Percentiles rank a stretch among this genome's conserved stretches.
Conservation (phyloP, 768 basidiomycete genomes). For the Mycena vulgaris region DNA sequence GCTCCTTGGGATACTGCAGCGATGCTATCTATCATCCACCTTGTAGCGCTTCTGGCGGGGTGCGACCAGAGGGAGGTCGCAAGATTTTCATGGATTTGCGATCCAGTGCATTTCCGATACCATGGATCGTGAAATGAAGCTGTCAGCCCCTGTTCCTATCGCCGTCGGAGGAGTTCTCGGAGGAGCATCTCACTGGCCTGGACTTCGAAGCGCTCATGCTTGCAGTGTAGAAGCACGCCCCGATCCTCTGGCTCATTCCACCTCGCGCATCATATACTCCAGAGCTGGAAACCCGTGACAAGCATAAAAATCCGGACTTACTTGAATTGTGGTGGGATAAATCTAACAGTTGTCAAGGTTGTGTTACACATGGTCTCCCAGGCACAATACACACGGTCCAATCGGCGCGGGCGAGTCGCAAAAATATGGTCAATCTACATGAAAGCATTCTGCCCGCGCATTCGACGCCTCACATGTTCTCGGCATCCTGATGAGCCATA, state of each 20-base stretch:
- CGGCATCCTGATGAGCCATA: conserved; percentile 38
- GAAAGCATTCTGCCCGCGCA: conserved; percentile 36
- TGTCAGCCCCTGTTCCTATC: conserved; percentile 25
- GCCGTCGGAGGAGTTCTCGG: conserved; percentile 33
- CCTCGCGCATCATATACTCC: conserved; percentile 16
- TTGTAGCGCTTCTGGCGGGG: not conserved
- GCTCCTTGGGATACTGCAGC: conserved; percentile 38
- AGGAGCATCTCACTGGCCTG: conserved; percentile 29
- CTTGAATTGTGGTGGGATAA: no score
- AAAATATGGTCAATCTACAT: conserved; percentile 41
- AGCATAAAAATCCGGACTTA: conserved; percentile 36
- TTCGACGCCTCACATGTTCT: conserved; percentile 39
- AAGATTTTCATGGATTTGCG: conserved; percentile 32
- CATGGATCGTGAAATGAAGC: conserved; percentile 36
- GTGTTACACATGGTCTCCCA: conserved; percentile 32
- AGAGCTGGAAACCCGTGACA: conserved; percentile 29
- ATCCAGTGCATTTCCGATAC: conserved; percentile 11
- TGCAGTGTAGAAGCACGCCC: conserved; percentile 15
- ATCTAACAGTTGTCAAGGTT: no score
- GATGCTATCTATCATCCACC: conserved; percentile 35
- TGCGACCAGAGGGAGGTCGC: conserved; percentile 1
- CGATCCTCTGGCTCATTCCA: conserved; percentile 31
- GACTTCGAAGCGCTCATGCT: conserved; percentile 28
- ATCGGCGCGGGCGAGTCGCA: conserved; percentile 23
- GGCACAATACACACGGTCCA: conserved; percentile 35